Conservation (phyloP, 306 rosid species). For the Senna siamea region DNA sequence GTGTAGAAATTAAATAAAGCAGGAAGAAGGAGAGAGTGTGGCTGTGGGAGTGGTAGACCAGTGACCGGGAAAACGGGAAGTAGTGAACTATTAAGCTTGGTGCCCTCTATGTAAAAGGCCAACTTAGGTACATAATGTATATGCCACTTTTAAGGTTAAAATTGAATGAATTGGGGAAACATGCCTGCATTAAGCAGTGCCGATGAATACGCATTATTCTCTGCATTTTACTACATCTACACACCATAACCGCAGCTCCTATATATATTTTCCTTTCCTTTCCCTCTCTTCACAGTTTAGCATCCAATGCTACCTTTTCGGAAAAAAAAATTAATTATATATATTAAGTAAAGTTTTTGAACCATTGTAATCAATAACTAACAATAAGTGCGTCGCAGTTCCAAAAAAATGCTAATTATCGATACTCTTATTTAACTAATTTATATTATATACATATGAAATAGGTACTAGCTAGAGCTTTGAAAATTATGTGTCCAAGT, state of each 20-base stretch:
- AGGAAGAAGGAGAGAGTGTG: background rate
- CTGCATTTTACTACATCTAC: conserved; percentile 42
- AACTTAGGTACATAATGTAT: conserved; percentile 10
- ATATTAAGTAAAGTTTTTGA: no score
- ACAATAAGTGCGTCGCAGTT: no score
- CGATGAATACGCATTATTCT: conserved; percentile 44
- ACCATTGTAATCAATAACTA: no score
- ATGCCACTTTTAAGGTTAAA: conserved; percentile 42
- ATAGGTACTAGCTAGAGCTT: no score
- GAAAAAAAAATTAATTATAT: no score
- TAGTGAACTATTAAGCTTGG: background rate
- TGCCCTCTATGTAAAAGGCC: conserved; percentile 2
- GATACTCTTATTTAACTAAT: no score
- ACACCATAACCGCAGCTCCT: conserved; percentile 38
- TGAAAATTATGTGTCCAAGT: no score
- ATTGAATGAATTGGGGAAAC: conserved; percentile 40
- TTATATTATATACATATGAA: no score
- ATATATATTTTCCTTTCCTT: conserved; percentile 4
- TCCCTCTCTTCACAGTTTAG: background rate
- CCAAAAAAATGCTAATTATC: no score
- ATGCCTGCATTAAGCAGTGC: conserved; percentile 52
- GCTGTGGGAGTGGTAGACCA: conserved; percentile 39
- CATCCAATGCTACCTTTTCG: conserved; percentile 37
- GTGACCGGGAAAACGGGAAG: conserved; percentile 54
- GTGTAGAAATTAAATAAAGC: conserved; percentile 25